These are phyloP conservation scores for Curvularia sp. DNA, from an alignment of 2,329 filamentous ascomycete species.

Conservation along the genomic window DNA sequence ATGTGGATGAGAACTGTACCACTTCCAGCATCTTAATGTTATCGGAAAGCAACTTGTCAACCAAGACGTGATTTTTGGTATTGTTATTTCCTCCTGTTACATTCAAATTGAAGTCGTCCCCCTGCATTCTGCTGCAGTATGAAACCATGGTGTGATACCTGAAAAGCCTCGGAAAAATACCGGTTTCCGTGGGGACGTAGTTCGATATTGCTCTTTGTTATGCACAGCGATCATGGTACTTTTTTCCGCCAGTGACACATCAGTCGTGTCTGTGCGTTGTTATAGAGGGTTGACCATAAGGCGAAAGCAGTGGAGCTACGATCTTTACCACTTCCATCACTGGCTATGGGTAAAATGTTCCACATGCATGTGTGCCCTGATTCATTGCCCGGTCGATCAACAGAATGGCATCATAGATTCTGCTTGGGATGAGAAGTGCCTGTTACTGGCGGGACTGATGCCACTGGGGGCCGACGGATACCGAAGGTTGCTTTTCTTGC, in stretches of 20 bases:
- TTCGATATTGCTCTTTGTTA: not conserved
- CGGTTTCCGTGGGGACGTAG: not conserved
- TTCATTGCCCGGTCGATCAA: not conserved
- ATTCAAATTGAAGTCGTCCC: not conserved
- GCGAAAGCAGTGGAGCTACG: not conserved
- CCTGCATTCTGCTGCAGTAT: not conserved
- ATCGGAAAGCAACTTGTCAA: not conserved
- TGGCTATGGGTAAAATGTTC: not conserved
- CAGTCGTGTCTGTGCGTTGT: not conserved
- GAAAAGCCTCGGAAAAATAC: not conserved
- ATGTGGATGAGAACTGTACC: not conserved
- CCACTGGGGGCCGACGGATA: conserved; percentile 47
- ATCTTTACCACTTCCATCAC: not conserved
- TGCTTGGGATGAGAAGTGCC: conserved; percentile 13
- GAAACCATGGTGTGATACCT: not conserved
- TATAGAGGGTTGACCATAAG: not conserved
- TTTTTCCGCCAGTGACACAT: not conserved
- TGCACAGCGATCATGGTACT: not conserved
- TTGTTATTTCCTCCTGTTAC: not conserved
- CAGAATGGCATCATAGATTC: conserved; percentile 16
- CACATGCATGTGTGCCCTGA: no score
- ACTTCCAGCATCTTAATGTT: not conserved
- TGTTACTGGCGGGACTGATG: conserved; percentile 15
- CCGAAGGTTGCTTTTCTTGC: conserved; percentile 46
- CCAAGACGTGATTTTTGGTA: not conserved